These are phyloP conservation scores for Kwoniella sp. DNA, from an alignment of 768 basidiomycete genomes.

Conservation along the genomic window DNA sequence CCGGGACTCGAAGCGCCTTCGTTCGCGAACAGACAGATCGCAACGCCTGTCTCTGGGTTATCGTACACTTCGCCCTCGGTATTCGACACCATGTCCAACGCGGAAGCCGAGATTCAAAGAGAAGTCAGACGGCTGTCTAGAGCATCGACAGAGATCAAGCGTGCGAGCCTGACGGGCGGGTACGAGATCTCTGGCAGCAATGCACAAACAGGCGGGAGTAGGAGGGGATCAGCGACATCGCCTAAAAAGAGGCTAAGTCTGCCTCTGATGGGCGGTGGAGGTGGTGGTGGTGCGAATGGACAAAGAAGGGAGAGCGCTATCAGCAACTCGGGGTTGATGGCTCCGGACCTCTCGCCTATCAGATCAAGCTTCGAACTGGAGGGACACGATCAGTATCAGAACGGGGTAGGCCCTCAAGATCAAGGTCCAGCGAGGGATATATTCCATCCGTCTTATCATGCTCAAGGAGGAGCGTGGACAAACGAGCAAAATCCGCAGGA, in stretches of 20 bases:
- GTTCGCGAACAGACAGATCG: not conserved
- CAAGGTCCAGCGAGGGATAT: not conserved
- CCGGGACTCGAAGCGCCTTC: constrained; percentile 1
- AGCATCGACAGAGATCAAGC: constrained; percentile 34
- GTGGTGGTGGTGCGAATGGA: not conserved
- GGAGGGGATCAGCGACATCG: not conserved
- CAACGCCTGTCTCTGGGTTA: constrained; percentile 11
- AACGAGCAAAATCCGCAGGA: not conserved
- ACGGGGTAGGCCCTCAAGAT: too few species aligned
- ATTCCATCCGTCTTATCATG: not conserved
- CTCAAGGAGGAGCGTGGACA: not conserved
- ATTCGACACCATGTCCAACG: constrained; percentile 25
- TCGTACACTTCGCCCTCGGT: constrained; percentile 23
- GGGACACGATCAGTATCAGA: not conserved
- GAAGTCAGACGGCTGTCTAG: constrained; percentile 25
- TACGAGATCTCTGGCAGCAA: not conserved
- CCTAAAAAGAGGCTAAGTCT: not conserved
- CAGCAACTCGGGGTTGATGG: not conserved
- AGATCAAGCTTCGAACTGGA: not conserved
- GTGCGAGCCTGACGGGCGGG: constrained; percentile 10
- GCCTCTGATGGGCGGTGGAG: not conserved
- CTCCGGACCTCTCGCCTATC: not conserved
- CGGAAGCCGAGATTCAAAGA: constrained; percentile 29
- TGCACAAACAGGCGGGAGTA: not conserved
- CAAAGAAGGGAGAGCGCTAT: not conserved